Evolutionary conservation across 176 grass and related monocot genomes (phyloP), one percentile per base, ranked within the genome.

Genomic region (Eleusine indica): DNA sequence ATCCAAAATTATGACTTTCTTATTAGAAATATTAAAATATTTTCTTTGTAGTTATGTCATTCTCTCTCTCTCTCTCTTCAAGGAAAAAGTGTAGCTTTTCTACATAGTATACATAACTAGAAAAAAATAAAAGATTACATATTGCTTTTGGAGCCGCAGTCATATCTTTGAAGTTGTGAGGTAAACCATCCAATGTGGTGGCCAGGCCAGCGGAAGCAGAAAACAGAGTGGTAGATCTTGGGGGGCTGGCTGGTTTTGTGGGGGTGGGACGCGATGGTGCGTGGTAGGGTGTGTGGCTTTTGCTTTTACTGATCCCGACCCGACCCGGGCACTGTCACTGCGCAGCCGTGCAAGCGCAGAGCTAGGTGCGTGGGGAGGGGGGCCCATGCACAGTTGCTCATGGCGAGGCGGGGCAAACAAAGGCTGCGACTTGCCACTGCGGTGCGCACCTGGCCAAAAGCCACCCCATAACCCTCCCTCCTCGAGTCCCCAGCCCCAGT

Each of bases 401-500:
- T n/a, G 11, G 6, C 29, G 21, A 30, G 30, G 74, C 74, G 63
- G 12, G 12, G 47, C 64, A 44, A 38, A 72, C 76, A 80, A 65
- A 75, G 70, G 60, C 77, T 68, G 77, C 30, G 85, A 1, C 38
- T 29, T 37, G 52, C 68, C 84, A 74, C 84, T 56, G 69, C 58
- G 22, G n/a, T 13, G 70, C 77, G 70, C 85, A 87, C 77, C 85
- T 86, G 85, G 85, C 70, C 85, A 75, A 87, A 82, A 87, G 78
- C 25, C 58, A 12, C 19, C 80, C 68, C 38, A 71, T 19, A 28
- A 9, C 68, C 61, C 76, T 14, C 11, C n/a, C 4, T 6, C 19
- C 4, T n/a, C 6, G 18, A 19, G 3, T n/a, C 7, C 56, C 38
- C 19, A 12, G 18, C 14, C 17, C 56, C 1, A 53, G 15, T 13